Evolutionary conservation across 768 basidiomycete species (phyloP), one percentile per base, ranked within the genome.

Genomic region (Erythrobasidium yunnanense): DNA sequence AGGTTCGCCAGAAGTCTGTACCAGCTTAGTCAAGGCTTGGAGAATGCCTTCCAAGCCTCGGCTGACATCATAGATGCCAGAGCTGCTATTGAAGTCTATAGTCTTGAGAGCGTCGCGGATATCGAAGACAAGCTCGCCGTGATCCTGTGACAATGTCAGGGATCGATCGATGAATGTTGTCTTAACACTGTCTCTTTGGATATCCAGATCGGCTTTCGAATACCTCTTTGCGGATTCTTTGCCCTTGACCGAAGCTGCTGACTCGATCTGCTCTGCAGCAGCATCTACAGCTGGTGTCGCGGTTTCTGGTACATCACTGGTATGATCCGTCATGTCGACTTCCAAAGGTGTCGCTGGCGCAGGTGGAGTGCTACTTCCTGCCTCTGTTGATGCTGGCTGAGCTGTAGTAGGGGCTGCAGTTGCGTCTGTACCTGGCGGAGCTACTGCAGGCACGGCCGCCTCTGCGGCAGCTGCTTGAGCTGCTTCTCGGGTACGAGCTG

Each of bases 91-190:
- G 47, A 63, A 63, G 27, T 63, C 60, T n/a, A 63, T 23, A 20
- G 46, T 29, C 60, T 63, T 81, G 75, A 95, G 91, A 22, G 88
- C 87, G 25, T 81, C 81, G 70, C 87, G 84, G 35, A 95, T 81
- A 73, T 95, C 90, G 73, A 92, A 95, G 45, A 95, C 83, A 60
- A 97, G 82, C 6, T 86, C 85, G 2, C 87, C 84, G 72, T 91
- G 86, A 69, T 87, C 84, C 73, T 95, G 91, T 50, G 93, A 84
- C 30, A 99, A 81, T 11, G 79, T 77, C 62, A 99, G 78, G 0
- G 89, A 86, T 49, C 83, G 84, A 18, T 80, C 78, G 50, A 86
- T 82, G 68, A 97, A 80, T 22, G 79, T 79, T 7, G 80, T 79
- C 69, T 84, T 83, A 34, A 91, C 75, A 29, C 83, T 79, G 60